These are phyloP conservation scores for Theileria equi DNA, from an alignment of 169 alveolate species.

Conservation along the genomic window DNA sequence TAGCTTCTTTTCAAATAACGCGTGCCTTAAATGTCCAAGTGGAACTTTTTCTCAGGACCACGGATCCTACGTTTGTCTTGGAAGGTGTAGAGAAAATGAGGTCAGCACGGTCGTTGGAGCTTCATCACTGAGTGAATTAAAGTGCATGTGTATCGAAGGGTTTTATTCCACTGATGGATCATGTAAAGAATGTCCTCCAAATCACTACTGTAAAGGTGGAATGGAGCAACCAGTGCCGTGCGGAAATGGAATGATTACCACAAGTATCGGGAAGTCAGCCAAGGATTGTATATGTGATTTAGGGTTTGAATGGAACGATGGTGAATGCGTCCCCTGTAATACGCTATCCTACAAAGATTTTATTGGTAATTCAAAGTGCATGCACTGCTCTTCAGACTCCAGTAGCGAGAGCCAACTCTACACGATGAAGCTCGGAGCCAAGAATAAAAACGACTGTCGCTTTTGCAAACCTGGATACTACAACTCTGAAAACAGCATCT, in stretches of 20 bases:
- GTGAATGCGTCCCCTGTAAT: slow-evolving; percentile 29
- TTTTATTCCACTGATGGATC: slow-evolving; percentile 45
- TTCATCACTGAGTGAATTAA: slow-evolving; percentile 43
- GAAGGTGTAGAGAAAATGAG: slow-evolving; percentile 40
- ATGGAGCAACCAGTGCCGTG: slow-evolving; percentile 16
- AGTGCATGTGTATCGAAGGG: slow-evolving; percentile 64
- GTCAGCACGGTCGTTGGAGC: slow-evolving; percentile 41
- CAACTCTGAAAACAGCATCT: slow-evolving; percentile 28
- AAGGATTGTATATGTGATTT: slow-evolving; percentile 68
- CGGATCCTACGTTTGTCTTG: slow-evolving; percentile 61
- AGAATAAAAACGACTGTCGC: slow-evolving; percentile 52
- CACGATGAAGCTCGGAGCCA: slow-evolving; percentile 53
- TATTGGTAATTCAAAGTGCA: slow-evolving; percentile 46
- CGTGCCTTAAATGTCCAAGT: slow-evolving; percentile 67
- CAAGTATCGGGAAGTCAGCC: slow-evolving; percentile 12
- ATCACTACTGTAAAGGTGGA: slow-evolving; percentile 53
- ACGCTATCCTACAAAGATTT: slow-evolving; percentile 33
- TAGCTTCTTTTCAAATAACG: slow-evolving; percentile 41
- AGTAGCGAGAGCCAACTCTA: slow-evolving; percentile 16
- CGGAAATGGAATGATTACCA: slow-evolving; percentile 25
- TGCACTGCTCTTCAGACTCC: slow-evolving; percentile 25
- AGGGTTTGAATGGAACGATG: slow-evolving; percentile 70
- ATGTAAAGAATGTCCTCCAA: slow-evolving; percentile 60
- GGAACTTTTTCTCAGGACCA: slow-evolving; percentile 50
- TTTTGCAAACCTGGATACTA: slow-evolving; percentile 68